These are phyloP conservation scores for Dendrothele bispora DNA, from an alignment of 768 basidiomycete genomes.

Conservation along the genomic window DNA sequence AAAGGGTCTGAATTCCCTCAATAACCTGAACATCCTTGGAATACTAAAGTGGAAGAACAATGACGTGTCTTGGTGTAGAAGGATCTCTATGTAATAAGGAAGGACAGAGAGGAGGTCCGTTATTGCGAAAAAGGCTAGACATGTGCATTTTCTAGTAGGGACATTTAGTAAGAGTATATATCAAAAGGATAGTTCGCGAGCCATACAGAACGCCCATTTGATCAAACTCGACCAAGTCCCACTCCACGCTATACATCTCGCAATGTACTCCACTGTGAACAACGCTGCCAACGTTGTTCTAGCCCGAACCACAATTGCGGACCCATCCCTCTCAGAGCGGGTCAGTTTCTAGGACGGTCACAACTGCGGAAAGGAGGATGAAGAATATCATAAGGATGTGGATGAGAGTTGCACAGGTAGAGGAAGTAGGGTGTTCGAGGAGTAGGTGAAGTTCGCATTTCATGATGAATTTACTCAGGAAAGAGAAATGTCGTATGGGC, in stretches of 20 bases:
- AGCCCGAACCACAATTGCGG: conserved; percentile 82
- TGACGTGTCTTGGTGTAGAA: conserved; percentile 86
- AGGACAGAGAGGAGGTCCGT: conserved; percentile 84
- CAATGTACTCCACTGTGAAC: conserved; percentile 85
- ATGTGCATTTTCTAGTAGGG: too few relatives aligned
- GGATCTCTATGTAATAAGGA: conserved; percentile 87
- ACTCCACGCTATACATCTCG: conserved; percentile 75
- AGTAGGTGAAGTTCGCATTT: conserved; percentile 67
- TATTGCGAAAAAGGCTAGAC: conserved; percentile 81
- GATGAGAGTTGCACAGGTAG: conserved; percentile 70
- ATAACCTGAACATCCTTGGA: conserved; percentile 82
- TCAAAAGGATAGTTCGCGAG: background rate
- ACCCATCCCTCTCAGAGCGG: conserved; percentile 68
- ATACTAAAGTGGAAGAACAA: conserved; percentile 91
- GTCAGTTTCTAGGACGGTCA: conserved; percentile 80
- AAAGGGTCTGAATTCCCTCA: conserved; percentile 91
- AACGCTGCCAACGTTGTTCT: conserved; percentile 80
- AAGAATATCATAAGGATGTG: conserved; percentile 70
- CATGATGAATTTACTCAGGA: too few relatives aligned
- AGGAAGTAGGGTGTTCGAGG: conserved; percentile 80
- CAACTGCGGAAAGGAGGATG: conserved; percentile 72
- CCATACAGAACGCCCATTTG: conserved; percentile 70
- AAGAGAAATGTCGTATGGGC: too few relatives aligned
- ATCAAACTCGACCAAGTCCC: conserved; percentile 58
- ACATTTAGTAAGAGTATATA: conserved; percentile 11